These are phyloP conservation scores for Chaetomium strumarium DNA, from an alignment of 2,329 filamentous ascomycete genomes.

Conservation along the genomic window DNA sequence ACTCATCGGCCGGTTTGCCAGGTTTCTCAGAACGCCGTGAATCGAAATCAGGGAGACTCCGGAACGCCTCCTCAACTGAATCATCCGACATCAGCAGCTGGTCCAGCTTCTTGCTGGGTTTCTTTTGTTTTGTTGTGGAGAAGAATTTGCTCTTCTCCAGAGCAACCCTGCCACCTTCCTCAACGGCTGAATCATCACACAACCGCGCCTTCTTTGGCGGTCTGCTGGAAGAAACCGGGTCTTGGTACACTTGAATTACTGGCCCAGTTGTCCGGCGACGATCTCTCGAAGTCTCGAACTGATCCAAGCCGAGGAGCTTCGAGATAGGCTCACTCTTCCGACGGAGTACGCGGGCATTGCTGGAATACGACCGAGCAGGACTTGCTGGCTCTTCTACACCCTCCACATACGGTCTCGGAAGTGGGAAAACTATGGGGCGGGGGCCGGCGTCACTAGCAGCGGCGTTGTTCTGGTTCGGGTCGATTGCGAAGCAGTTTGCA, in stretches of 20 bases:
- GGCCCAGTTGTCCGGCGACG: conserved; percentile 27
- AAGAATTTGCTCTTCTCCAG: conserved; percentile 52
- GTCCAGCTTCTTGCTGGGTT: conserved; percentile 32
- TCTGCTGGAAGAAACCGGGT: conserved; percentile 27
- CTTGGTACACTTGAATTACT: conserved; percentile 24
- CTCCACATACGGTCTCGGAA: conserved; percentile 52
- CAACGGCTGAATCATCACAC: conserved; percentile 38
- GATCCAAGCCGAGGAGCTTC: conserved; percentile 34
- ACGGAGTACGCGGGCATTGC: conserved; percentile 35
- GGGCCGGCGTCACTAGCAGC: conserved; percentile 38
- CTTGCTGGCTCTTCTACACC: conserved; percentile 22
- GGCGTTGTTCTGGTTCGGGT: conserved; percentile 42
- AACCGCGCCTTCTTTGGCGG: conserved; percentile 54
- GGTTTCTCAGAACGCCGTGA: conserved; percentile 39
- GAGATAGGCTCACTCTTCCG: conserved; percentile 49
- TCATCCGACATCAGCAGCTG: conserved; percentile 49
- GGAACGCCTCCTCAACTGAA: conserved; percentile 50
- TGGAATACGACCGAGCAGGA: conserved; percentile 29
- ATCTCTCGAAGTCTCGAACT: conserved; percentile 12
- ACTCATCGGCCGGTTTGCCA: conserved; percentile 33
- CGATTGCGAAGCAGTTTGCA: conserved; percentile 52
- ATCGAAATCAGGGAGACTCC: conserved; percentile 46
- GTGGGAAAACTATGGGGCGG: conserved; percentile 51
- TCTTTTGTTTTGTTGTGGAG: conserved; percentile 27
- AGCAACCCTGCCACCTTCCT: conserved; percentile 29